These are phyloP conservation scores for Trichocladium antarcticum DNA, from an alignment of 495 filamentous ascomycete species.

Conservation along the genomic window DNA sequence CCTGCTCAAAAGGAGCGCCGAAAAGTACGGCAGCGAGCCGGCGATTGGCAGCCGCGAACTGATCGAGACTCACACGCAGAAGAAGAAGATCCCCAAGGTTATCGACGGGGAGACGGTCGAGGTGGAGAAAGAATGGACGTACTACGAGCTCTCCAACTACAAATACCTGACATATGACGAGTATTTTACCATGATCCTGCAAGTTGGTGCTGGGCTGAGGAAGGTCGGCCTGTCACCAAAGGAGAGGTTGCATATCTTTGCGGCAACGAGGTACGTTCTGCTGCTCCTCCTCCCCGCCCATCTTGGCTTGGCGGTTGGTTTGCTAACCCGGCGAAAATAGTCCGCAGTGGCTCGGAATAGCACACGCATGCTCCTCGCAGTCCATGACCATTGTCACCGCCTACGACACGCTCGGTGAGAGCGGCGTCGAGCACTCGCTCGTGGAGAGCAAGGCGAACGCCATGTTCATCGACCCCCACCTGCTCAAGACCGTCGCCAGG, in stretches of 20 bases:
- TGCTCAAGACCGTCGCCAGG: conserved; percentile 38
- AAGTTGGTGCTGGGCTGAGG: conserved; percentile 46
- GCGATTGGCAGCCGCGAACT: conserved; percentile 49
- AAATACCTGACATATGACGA: conserved; percentile 50
- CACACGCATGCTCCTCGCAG: conserved; percentile 70
- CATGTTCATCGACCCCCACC: conserved; percentile 52
- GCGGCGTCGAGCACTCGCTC: conserved; percentile 51
- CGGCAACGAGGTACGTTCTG: conserved; percentile 40
- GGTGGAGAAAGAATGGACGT: conserved; percentile 58
- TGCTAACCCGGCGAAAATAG: conserved; percentile 24
- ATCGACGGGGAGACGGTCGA: conserved; percentile 49
- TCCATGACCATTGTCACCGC: conserved; percentile 92
- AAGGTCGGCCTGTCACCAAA: conserved; percentile 42
- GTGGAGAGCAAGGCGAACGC: conserved; percentile 47
- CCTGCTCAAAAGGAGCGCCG: conserved; percentile 42
- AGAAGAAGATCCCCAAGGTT: conserved; percentile 56
- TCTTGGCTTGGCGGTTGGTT: not conserved
- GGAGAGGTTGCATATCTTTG: conserved; percentile 51
- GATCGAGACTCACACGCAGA: conserved; percentile 48
- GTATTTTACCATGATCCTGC: conserved; percentile 43
- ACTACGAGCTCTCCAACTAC: conserved; percentile 53
- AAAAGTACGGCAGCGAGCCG: conserved; percentile 44
- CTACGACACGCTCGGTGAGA: conserved; percentile 60
- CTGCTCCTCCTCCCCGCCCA: not conserved
- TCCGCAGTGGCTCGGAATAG: conserved; percentile 41